phyloP scores from a whole-genome alignment of 495 filamentous ascomycete species.

The Penicillium waksmanii region DNA sequence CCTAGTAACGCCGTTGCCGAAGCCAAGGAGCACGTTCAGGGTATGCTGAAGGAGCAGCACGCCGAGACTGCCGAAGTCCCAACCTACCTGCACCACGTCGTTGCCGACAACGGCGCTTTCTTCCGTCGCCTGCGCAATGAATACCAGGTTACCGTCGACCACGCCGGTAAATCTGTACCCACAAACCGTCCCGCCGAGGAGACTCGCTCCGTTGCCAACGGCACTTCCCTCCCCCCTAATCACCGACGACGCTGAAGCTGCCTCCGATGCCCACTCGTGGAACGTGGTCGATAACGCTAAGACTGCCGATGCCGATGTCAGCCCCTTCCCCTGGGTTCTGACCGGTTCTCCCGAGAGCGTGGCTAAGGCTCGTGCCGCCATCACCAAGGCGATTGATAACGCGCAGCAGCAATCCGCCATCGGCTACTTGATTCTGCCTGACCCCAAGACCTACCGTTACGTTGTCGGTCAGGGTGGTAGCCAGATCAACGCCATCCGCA shows the following conservation, averaged over 20 bases:
- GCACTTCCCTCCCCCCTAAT: conserved; percentile 79
- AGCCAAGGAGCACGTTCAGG: conserved; percentile 80
- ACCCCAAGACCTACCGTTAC: conserved; percentile 85
- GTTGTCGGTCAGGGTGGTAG: conserved; percentile 88
- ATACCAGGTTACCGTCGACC: conserved; percentile 85
- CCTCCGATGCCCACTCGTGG: conserved; percentile 74
- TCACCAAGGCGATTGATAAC: conserved; percentile 70
- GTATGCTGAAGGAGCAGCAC: conserved; percentile 80
- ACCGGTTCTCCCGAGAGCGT: conserved; percentile 76
- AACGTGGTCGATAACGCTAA: conserved; percentile 65
- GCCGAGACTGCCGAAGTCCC: conserved; percentile 86
- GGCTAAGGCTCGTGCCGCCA: conserved; percentile 71
- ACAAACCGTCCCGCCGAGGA: conserved; percentile 57
- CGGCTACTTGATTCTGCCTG: conserved; percentile 87
- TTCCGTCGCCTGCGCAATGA: conserved; percentile 86
- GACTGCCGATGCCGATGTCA: conserved; percentile 35
- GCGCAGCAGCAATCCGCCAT: conserved; percentile 72
- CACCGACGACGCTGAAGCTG: conserved; percentile 72
- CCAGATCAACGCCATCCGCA: conserved; percentile 90
- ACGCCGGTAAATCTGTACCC: conserved; percentile 76
- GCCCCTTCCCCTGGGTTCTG: conserved; percentile 87
- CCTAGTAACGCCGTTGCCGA: conserved; percentile 75
- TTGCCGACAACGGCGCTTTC: conserved; percentile 89
- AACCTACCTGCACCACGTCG: conserved; percentile 73
- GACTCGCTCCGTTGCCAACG: conserved; percentile 48